Base-by-base conservation (phyloP, 108 stramenopile species). In the Asterionellopsis glacialis region DNA sequence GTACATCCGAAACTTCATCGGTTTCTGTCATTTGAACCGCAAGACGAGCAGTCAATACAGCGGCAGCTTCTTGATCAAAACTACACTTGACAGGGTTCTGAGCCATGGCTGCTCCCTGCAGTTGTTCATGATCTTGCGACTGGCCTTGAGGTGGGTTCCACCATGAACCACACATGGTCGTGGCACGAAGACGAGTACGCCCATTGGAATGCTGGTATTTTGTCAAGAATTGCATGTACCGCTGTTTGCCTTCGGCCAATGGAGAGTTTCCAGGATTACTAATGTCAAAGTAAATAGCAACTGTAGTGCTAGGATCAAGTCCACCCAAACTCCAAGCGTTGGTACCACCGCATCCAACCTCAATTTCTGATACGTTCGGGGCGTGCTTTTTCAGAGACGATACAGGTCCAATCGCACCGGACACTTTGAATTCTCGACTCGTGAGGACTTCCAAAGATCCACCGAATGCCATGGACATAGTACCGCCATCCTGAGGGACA, bases 31-130 rank as follows among this genome's bases (percentile, higher is more conserved):
- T 80, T 54, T 93, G 74, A 11, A 98, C 95, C 15, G 98, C 98
- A 45, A 98, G 73, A 27, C 99, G 89, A 3, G 99, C 94, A 55
- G 96, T 88, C 56, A 98, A 81, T 18, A 98, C 97, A 13, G 97
- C 97, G 5, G 99, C 98, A 19, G 99, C 99, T 66, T 98, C 98
- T 70, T 99, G 99, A 77, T 99, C 99, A 76, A 98, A 99, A 51
- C 85, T 75, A 55, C 65, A 64, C 16, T 89, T 93, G 49, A 99
- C 71, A 1, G 91, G 90, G 28, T 72, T 72, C 40, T 83, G 63
- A 49, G 60, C 66, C 74, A 72, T 80, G 64, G 47, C 73, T 57
- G 71, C 47, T 50, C 56, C 48, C 33, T 33, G 33, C 33, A 33
- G 2, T 33, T 33, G 2, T 2, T 64, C 73, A 51, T 59, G 57